These are phyloP conservation scores for Strobilomyces dryophilus DNA, from an alignment of 768 basidiomycete species.

Conservation along the genomic window DNA sequence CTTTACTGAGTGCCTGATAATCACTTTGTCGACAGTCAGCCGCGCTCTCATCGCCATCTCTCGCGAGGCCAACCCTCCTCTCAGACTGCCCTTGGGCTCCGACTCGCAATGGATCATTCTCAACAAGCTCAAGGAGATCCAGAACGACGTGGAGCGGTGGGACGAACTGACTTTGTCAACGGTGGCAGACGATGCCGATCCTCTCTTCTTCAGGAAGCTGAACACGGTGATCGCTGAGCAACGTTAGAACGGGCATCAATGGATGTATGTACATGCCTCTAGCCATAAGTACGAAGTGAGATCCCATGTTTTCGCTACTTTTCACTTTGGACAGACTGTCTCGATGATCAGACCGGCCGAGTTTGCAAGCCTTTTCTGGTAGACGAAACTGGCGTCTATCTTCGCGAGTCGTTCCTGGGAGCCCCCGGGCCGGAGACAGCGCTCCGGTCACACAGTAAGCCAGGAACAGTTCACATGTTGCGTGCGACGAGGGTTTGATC, in stretches of 20 bases:
- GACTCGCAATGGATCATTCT: conserved; percentile 17
- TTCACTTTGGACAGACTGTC: no score
- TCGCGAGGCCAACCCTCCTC: conserved; percentile 15
- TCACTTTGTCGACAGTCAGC: conserved; percentile 8
- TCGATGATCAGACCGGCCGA: no score
- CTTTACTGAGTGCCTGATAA: not conserved
- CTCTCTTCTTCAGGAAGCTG: conserved; percentile 10
- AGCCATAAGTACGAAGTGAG: not conserved
- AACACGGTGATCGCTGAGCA: not conserved
- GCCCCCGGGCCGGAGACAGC: no score
- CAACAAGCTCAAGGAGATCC: conserved; percentile 16
- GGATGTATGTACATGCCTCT: not conserved
- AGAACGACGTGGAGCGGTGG: conserved; percentile 14
- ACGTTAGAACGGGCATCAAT: not conserved
- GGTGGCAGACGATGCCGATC: conserved; percentile 22
- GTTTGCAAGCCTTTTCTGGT: no score
- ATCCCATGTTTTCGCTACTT: no score
- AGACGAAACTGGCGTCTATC: no score
- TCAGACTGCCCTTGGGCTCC: conserved; percentile 18
- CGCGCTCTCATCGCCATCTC: conserved; percentile 16
- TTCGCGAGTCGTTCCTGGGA: no score
- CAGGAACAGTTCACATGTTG: no score
- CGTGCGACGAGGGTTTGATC: no score
- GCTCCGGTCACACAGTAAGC: no score
- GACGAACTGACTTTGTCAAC: conserved; percentile 12